Base-by-base conservation (phyloP, 345 rosid genomes). In the Rubroshorea leprosula region DNA sequence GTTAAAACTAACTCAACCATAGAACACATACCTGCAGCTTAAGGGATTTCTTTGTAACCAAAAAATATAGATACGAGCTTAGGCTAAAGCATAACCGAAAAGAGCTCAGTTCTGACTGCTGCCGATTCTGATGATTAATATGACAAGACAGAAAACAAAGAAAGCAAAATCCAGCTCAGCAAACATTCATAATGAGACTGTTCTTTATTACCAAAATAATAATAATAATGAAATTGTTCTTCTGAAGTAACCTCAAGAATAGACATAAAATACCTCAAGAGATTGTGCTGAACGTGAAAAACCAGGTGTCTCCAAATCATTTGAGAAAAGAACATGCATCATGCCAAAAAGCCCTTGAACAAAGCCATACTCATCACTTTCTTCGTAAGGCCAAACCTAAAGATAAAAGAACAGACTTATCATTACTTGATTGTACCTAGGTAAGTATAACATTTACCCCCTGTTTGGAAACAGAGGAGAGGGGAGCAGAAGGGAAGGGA, bases 341-440 rank as follows among this genome's bases (percentile, higher is more conserved):
- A 89, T 79, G 51, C 76, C 76, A 71, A 84, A 89, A 49, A 92
- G 83, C 51, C 84, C 90, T 89, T 89, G 96, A 68, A 89, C 86
- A 79, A 86, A 80, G 54, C 97, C 97, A 72, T 72, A 78, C 60
- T 81, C 83, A 10, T 78, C 83, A 46, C 72, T 89, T 80, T 89
- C 95, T 76, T 92, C 98, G 5, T 81, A 92, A 48, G 97, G 97
- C 98, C 98, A 92, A 56, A 86, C 93, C 97, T 90, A 70, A 17
- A 31, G 22, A 22, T 11, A 20, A 55, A 9, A 10, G 41, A 38
- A 53, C 1, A 13, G 46, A 49, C 16, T 13, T 21, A 15, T 13
- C n/a, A 14, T n/a, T n/a, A 44, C 18, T 6, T 44, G 18, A 13
- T 44, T 44, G 47, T 44, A 46, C 17, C 0, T 6, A 1, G 53